Base-by-base conservation (phyloP, 768 basidiomycete genomes). In the Leucogyrophana mollusca region DNA sequence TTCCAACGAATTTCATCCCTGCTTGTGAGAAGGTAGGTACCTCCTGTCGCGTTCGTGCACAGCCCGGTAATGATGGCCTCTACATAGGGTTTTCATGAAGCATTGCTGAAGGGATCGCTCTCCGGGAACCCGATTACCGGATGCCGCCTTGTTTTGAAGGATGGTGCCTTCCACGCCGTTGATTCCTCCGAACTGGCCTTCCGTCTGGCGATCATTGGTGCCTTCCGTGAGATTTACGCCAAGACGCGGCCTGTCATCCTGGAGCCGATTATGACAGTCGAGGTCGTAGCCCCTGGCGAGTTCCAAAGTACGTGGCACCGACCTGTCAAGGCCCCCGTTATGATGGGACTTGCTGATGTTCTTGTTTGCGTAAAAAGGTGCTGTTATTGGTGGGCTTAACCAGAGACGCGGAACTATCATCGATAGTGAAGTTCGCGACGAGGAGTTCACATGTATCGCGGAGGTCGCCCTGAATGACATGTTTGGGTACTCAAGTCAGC, bases 201-300 rank as follows among this genome's bases (percentile, higher is more conserved):
- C 80, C 77, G 92, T 35, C 76, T 93, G 27, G 90, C 91, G 5
- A 84, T 90, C 4, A 85, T 95, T 33, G 88, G 92, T 43, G 94
- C 94, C 1, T 94, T 97, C 78, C 81, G 90, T 43, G 95, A 98
- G 58, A 83, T 85, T 4, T 98, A 88, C 74, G 73, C 74, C 52
- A 77, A 77, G 52, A 85, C 90, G 36, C 73, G 73, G 42, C 84
- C 91, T 0, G 84, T 91, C 43, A 86, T 99, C 46, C 71, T 99
- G 33, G 95, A 99, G 63, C 95, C 95, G n/a, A 87, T 98, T 69
- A 99, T 99, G 95, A 90, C 81, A 13, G 95, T 99, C 30, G 95
- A 99, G 59, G 91, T 98, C 21, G 86, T 97, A 32, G 94, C 95
- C 1, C 96, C 96, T 2, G 76, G 81, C 10, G 96, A 99, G 62